These are phyloP conservation scores for Cryphonectria naterciae DNA, from an alignment of 2,329 filamentous ascomycete species.

Conservation along the genomic window DNA sequence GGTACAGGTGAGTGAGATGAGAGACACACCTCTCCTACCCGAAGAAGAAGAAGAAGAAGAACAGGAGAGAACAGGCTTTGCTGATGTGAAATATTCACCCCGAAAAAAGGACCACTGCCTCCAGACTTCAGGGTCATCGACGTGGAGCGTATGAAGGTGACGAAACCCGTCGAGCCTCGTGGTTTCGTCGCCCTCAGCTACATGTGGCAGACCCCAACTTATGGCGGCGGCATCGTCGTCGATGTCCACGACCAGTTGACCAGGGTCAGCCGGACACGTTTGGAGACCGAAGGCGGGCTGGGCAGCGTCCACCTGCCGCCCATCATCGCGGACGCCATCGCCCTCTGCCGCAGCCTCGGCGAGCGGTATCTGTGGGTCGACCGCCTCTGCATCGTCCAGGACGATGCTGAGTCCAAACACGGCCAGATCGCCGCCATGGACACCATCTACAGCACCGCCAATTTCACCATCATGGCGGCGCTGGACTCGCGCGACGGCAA, in stretches of 20 bases:
- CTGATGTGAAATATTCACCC: not conserved
- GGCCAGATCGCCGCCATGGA: slow-evolving; percentile 36
- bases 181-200: slow-evolving; percentile 12
- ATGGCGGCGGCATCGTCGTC: not conserved
- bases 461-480: slow-evolving; percentile 34
- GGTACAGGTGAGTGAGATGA: slow-evolving; percentile 2
- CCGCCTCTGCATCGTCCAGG: slow-evolving; percentile 36
- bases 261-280: not conserved
- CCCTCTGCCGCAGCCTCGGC: not conserved
- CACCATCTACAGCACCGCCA: slow-evolving; percentile 33
- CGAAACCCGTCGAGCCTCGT: not conserved
- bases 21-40: not conserved
- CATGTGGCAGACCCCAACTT: not conserved
- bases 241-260: slow-evolving; percentile 1
- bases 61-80: not conserved
- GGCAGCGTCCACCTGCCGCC: not conserved
- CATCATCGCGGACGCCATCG: slow-evolving; percentile 4
- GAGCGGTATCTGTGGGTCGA: slow-evolving; percentile 37
- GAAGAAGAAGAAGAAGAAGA: not conserved
- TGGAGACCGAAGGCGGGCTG: slow-evolving; percentile 7
- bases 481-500: slow-evolving; percentile 1
- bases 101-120: slow-evolving; percentile 4
- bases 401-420: slow-evolving; percentile 31
- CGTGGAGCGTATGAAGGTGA: slow-evolving; percentile 10
- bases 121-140: slow-evolving; percentile 9